Evolutionary conservation across 2,329 filamentous ascomycete species (phyloP), one percentile per base, ranked within the genome.

Genomic region (Colletotrichum falcatum): DNA sequence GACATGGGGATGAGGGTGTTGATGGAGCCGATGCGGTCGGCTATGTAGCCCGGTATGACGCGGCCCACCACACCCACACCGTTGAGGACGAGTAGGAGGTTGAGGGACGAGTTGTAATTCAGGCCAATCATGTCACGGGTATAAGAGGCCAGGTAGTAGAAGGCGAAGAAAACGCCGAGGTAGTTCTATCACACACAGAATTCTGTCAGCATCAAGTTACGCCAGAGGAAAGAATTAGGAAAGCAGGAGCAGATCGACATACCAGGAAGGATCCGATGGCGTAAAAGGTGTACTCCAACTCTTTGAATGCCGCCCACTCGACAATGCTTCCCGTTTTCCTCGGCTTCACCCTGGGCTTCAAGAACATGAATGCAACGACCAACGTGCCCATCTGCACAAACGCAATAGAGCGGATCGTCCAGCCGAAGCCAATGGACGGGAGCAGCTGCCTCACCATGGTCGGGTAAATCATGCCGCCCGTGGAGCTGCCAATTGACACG

Each of bases 41-140:
- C 89, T 1, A 90, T 73, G 72, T 85, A 81, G 76, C 86, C 89
- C 0, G 89, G 89, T 0, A 89, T 73, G 14, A 91, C 69, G 0
- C 91, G 87, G 12, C 89, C 89, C 2, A 87, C 67, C 18, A 88
- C 66, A 1, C 90, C 89, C 14, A 89, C 83, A 26, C 87, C 89
- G 78, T 93, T 94, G 75, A 92, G 82, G 4, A 92, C 81, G 33
- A 92, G 83, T 16, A 93, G 81, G 9, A 93, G 78, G 74, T 90
- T 86, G 60, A 92, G 84, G 5, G 89, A 85, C 42, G 83, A 81
- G 3, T 79, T 79, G 75, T 86, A 87, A 2, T 78, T 77, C 5
- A 89, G 70, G 1, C 77, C 75, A 35, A 86, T 77, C 8, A 81
- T 78, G 39, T 82, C 79, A 26, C 83, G 81, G 46, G 81, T 82